These are phyloP conservation scores for Colletotrichum paranaense DNA, from an alignment of 2,329 filamentous ascomycete species.

Conservation along the genomic window DNA sequence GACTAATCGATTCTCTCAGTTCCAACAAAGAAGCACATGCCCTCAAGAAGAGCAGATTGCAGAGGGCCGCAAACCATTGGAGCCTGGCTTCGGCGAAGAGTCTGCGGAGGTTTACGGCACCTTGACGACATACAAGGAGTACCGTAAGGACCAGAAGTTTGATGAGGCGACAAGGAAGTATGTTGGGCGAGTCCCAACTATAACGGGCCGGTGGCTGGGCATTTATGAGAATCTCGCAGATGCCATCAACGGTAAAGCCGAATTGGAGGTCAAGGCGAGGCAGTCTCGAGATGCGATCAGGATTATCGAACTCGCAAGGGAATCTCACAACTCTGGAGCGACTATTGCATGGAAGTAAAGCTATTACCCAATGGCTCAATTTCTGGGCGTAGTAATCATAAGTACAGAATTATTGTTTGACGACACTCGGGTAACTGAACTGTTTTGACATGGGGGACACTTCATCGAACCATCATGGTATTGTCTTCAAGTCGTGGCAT, in stretches of 20 bases:
- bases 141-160: conserved; percentile 43
- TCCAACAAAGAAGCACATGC: conserved; percentile 43
- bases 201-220: conserved; percentile 51
- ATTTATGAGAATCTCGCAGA: conserved; percentile 54
- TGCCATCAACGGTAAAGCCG: conserved; percentile 50
- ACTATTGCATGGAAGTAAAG: conserved; percentile 43
- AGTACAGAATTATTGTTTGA: too few species aligned
- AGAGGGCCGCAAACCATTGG: conserved; percentile 40
- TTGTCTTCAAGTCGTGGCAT: too few species aligned
- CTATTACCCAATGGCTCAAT: too few species aligned
- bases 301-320: conserved; percentile 54
- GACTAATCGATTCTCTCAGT: conserved; percentile 10
- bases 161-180: conserved; percentile 47
- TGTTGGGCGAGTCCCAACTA: conserved; percentile 49
- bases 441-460: too few species aligned
- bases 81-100: conserved; percentile 48
- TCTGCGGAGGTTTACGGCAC: conserved; percentile 41
- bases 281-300: conserved; percentile 51
- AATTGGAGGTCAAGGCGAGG: conserved; percentile 52
- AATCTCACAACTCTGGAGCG: conserved; percentile 47
- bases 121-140: conserved; percentile 50
- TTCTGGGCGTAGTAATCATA: too few species aligned
- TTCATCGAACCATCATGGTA: too few species aligned
- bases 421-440: too few species aligned
- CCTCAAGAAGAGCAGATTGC: conserved; percentile 49